Evolutionary conservation across 495 filamentous ascomycete genomes (phyloP).

Genomic region (Poronia punctata): DNA sequence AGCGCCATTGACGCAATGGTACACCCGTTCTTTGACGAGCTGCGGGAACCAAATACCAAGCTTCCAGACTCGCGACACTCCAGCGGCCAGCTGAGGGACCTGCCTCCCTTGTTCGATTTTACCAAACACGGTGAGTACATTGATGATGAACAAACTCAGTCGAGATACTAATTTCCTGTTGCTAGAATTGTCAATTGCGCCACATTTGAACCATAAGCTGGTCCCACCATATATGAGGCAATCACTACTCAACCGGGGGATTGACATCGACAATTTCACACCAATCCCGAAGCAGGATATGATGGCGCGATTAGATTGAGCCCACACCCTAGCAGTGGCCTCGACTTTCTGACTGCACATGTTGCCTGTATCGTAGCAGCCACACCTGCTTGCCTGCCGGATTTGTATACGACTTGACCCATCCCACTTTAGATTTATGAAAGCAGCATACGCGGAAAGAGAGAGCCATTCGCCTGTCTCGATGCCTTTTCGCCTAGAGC

Average conservation of each 20-base stretch:
- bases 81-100: slow-evolving; percentile 63
- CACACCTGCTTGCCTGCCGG: slow-evolving; percentile 23
- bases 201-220: slow-evolving; percentile 76
- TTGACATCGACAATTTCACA: slow-evolving; percentile 91
- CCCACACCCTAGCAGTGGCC: slow-evolving; percentile 7
- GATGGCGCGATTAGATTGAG: slow-evolving; percentile 96
- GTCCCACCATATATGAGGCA: slow-evolving; percentile 77
- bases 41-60: slow-evolving; percentile 78
- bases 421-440: slow-evolving; percentile 8
- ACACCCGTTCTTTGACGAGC: slow-evolving; percentile 97
- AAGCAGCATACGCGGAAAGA: slow-evolving; percentile 5
- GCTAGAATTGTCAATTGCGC: slow-evolving; percentile 89
- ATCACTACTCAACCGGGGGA: slow-evolving; percentile 63
- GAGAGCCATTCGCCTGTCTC: slow-evolving; percentile 7
- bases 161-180: slow-evolving; percentile 14
- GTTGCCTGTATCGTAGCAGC: slow-evolving; percentile 22
- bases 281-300: slow-evolving; percentile 89
- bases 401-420: slow-evolving; percentile 23
- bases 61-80: slow-evolving; percentile 91
- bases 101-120: slow-evolving; percentile 89
- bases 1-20: slow-evolving; percentile 95
- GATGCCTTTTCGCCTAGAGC: slow-evolving; percentile 5
- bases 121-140: slow-evolving; percentile 74
- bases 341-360: slow-evolving; percentile 17
- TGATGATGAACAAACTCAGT: neutral